Evolutionary conservation across 2,329 filamentous ascomycete genomes (phyloP).

Genomic region (Ploettnerulaceae sp.): DNA sequence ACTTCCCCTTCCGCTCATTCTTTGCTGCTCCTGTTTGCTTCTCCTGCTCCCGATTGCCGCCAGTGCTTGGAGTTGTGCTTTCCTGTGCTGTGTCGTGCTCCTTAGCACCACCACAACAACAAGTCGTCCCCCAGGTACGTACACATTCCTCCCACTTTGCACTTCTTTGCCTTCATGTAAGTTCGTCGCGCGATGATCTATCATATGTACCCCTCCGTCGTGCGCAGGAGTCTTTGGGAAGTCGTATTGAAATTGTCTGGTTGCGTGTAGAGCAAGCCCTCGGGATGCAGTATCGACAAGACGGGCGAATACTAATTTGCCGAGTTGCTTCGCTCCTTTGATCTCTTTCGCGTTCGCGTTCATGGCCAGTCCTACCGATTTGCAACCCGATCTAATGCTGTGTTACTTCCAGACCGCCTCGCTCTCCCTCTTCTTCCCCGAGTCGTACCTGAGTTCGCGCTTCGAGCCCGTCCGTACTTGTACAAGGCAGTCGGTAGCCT

Average conservation of each 20-base stretch:
- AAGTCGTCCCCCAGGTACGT: conserved; percentile 23
- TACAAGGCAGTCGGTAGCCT: conserved; percentile 28
- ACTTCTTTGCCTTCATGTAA: neutral
- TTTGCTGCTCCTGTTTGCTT: conserved; percentile 3
- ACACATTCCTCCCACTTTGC: conserved; percentile 7
- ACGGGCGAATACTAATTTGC: conserved; percentile 2
- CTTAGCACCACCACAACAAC: conserved; percentile 21
- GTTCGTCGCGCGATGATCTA: conserved; percentile 8
- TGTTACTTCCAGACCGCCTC: conserved; percentile 28
- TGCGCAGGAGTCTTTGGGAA: conserved; percentile 3
- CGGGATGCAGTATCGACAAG: conserved; percentile 5
- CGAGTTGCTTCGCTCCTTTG: neutral
- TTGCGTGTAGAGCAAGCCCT: neutral
- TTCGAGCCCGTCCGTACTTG: conserved; percentile 16
- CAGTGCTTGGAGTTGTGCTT: conserved; percentile 19
- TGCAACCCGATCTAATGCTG: conserved; percentile 22
- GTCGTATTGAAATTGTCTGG: neutral
- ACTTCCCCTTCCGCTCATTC: conserved; percentile 12
- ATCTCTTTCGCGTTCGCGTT: neutral
- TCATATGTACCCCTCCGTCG: conserved; percentile 17
- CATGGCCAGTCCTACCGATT: conserved; percentile 9
- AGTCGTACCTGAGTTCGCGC: conserved; percentile 24
- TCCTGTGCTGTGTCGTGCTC: conserved; percentile 14
- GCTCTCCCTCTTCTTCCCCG: conserved; percentile 12
- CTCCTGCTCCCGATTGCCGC: conserved; percentile 17